Base-by-base conservation (phyloP, 768 basidiomycete genomes). In the Lyophyllum shimeji region DNA sequence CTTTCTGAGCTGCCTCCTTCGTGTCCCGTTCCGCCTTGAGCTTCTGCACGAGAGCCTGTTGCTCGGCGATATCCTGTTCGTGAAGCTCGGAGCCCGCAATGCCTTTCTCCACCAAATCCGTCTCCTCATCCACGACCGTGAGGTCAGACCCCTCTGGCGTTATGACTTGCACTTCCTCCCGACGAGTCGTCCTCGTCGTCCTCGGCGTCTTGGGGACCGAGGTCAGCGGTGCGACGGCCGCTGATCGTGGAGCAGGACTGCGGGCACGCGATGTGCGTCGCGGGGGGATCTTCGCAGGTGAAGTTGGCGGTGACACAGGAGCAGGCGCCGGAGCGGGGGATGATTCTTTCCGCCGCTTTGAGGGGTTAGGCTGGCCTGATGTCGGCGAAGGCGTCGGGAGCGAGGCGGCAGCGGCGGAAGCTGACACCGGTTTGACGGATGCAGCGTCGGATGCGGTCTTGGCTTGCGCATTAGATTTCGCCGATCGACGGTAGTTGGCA, bases 401-500 rank as follows among this genome's bases (percentile, higher is more conserved):
- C 13, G 71, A 69, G 45, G 64, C 55, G 37, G 71, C 67, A 40
- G 67, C 65, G 42, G 57, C 52, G 25, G 62, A 51, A 7, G 40
- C 42, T 8, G 53, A 21, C 7, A 60, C 63, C 31, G 70, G 66
- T 58, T 71, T 71, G 5, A 63, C 56, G 8, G 63, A 46, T 7
- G 55, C 51, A 9, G 63, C 25, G 15, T 57, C 49, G 37, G 59
- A 46, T 18, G 51, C 27, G 25, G 57, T 53, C 23, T 63, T 60
- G 31, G 53, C 52, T 34, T 58, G 29, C n/a, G 54, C 27, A 29
- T n/a, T 39, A 3, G 52, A 56, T 23, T 60, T 63, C 33, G 55
- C 75, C 1, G 90, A 90, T 60, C 90, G 85, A 58, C 93, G 85
- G 69, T 95, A 96, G 47, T 80, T 85, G 25, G 77, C 82, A 31